Evolutionary conservation across 805 yeast genomes (phyloP), one percentile per base, ranked within the genome.

Genomic region (Yarrowia sp.): DNA sequence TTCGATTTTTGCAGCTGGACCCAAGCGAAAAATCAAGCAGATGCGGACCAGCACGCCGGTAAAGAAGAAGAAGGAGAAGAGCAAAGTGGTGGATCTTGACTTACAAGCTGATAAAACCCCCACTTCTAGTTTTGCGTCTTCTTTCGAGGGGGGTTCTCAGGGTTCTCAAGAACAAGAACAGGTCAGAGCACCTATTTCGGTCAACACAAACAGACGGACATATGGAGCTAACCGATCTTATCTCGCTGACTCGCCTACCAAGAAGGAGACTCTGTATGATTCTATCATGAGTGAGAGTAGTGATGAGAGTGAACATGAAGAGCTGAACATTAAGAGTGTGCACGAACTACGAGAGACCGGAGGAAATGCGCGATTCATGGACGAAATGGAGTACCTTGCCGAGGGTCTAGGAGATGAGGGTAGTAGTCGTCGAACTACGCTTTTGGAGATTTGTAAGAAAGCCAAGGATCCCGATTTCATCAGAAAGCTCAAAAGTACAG

Each of bases 201-300:
- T 55, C n/a, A 55, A 31, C 9, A 41, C 47, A 36, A 55, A 17
- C 38, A 22, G 22, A 17, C 32, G 64, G 4, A 58, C 64, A 1
- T 58, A 43, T 18, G 64, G 64, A 1, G 50, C 64, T 5, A 58
- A 44, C 28, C 32, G 64, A 2, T 33, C 51, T 5, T 58, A 58
- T 9, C 64, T 43, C 4, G 64, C 64, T 3, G 64, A 58, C 33
- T 58, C 64, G 2, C 64, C 64, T 9, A 58, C 64, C 41, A 58
- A 44, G 13, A 44, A 17, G 33, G 50, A 43, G 18, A 36, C 13
- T 33, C 15, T 33, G 8, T 43, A 58, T 13, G 41, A 17, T 1
- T 58, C 64, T 1, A 32, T 43, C 31, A 14, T 31, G 31, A 58
- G 64, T 14, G 64, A 58, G 9, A 58, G 51, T 18, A 43, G 51